Evolutionary conservation across 768 basidiomycete genomes (phyloP), one percentile per base, ranked within the genome.

Genomic region (Trametes cubensis): DNA sequence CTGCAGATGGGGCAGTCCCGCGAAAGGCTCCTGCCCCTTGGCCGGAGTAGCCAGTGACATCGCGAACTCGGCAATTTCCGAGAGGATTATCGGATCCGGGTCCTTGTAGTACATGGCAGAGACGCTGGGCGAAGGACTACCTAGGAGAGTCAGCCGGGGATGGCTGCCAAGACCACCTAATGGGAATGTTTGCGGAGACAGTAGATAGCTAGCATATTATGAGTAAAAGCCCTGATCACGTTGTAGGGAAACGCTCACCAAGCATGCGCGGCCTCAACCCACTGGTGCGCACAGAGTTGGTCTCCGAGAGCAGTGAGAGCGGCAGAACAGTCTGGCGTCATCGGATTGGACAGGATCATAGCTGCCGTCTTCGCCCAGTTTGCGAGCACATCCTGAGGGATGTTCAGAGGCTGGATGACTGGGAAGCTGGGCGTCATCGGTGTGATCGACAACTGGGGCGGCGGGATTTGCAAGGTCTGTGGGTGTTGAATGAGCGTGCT

Each of bases 31-130:
- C 70, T 95, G 93, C 14, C 95, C 92, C 75, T 97, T 97, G 2
- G 80, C 68, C 0, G 82, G 74, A 4, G 88, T 76, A n/a, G 83
- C 79, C 41, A 96, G 76, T 6, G 92, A 92, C 47, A 94, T 70
- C 0, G 93, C 95, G 72, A 94, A 98, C 76, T 99, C 97, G 15
- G 87, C 78, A 50, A 97, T 87, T 76, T 99, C 97, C 2, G 94
- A 88, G 66, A 97, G 84, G 61, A 95, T 84, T 52, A 94, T 78
- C 2, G 89, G 77, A 70, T 97, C 95, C 2, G 81, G 75, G 69
- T 94, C 86, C 71, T 82, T 85, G 70, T 78, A 75, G 70, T 85
- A 86, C 55, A 75, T 79, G 0, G 84, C 80, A 41, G 72, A 75
- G 17, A n/a, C 18, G 10, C 48, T 38, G 70, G 70, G 52, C 76